Evolutionary conservation across 352 stramenopile species (phyloP), one percentile per base, ranked within the genome.

Genomic region (Thraustotheca clavata): DNA sequence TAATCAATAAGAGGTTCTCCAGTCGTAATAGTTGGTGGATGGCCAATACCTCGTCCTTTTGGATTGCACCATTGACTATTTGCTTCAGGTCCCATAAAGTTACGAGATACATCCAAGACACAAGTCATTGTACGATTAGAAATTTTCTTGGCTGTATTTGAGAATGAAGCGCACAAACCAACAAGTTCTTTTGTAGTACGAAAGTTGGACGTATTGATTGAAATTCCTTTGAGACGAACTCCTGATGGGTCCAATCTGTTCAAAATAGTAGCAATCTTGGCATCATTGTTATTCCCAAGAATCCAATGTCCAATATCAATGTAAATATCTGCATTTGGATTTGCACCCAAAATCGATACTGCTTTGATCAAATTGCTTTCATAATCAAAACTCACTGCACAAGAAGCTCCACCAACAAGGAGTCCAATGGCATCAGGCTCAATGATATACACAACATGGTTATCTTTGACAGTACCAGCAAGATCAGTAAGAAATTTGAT

Each of bases 131-230:
- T 69, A 22, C 33, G 47, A 68, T 24, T 62, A 67, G 14, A 29
- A 70, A 29, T 71, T 65, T 8, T 35, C 18, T 36, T 38, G 12
- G 57, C 57, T 33, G 59, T 33, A 63, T 69, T 18, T 62, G 59
- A 43, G 43, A 83, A 80, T 1, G 50, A 50, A 22, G 66, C 65
- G 35, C 75, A 83, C 0, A 57, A 54, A 2, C 46, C 26, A 0
- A 48, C 48, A 66, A 83, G 77, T 38, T 83, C 70, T 0, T 22
- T 18, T 8, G 67, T 76, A 0, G 75, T 71, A n/a, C 70, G 71
- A 46, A 79, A 83, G 68, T 80, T 83, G 40, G 75, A 78, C 35
- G 75, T 83, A 55, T 83, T 79, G 61, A 83, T 73, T n/a, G 74
- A 60, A 52, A 83, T 80, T 1, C 75, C 75, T 26, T 80, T 78